Conservation (phyloP, 352 stramenopile genomes). For the Thalassiosira hispida region DNA sequence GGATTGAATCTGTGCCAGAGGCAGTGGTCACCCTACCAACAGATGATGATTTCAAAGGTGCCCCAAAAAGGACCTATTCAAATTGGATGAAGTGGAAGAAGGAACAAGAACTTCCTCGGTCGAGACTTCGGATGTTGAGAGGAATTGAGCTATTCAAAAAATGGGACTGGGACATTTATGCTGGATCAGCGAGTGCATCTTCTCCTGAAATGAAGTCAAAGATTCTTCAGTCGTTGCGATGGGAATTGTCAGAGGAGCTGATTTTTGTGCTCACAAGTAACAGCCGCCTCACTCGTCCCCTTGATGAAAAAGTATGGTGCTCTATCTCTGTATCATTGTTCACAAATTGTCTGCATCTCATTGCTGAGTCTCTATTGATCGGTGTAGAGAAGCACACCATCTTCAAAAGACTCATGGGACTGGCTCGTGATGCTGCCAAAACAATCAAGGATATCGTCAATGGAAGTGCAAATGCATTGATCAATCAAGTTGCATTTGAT, state of each 20-base stretch:
- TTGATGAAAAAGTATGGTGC: slow-evolving; percentile 33
- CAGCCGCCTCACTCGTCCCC: slow-evolving; percentile 13
- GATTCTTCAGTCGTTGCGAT: slow-evolving; percentile 18
- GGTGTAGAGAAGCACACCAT: slow-evolving; percentile 5
- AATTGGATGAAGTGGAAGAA: slow-evolving; percentile 35
- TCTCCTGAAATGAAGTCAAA: not conserved
- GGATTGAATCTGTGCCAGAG: slow-evolving; percentile 30
- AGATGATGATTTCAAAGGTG: slow-evolving; percentile 30
- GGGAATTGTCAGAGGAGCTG: slow-evolving; percentile 39
- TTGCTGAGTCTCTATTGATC: slow-evolving; percentile 25
- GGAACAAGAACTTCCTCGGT: slow-evolving; percentile 4
- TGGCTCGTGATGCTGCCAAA: slow-evolving; percentile 7
- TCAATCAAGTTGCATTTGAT: not conserved
- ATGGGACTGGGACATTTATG: slow-evolving; percentile 21
- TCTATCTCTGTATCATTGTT: slow-evolving; percentile 27
- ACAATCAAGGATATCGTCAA: slow-evolving; percentile 15
- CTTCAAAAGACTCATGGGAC: slow-evolving; percentile 5
- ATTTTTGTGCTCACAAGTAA: slow-evolving; percentile 29
- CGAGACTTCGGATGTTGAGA: slow-evolving; percentile 2
- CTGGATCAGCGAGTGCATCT: slow-evolving; percentile 7
- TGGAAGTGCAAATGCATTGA: not conserved
- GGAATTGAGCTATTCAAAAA: not conserved
- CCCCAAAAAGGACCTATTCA: slow-evolving; percentile 5
- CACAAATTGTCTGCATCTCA: slow-evolving; percentile 18
- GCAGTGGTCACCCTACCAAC: slow-evolving; percentile 28